These are phyloP conservation scores for Sechiopsis laciniata DNA, from an alignment of 306 rosid genomes.

Conservation along the genomic window DNA sequence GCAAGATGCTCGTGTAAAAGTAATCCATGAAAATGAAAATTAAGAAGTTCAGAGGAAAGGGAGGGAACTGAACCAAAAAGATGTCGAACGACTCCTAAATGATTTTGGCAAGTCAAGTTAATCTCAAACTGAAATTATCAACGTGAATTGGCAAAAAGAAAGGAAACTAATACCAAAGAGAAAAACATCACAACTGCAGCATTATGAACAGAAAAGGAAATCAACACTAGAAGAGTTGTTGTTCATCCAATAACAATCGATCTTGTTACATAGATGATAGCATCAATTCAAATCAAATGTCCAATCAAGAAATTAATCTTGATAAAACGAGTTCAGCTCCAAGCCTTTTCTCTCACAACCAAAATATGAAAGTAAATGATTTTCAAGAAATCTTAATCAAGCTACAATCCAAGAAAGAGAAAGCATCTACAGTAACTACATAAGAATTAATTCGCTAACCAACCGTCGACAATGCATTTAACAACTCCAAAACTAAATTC, in stretches of 20 bases:
- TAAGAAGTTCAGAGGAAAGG: not conserved
- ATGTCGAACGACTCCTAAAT: conserved; percentile 77
- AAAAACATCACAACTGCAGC: not conserved
- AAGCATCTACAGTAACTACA: not conserved
- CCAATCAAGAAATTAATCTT: not conserved
- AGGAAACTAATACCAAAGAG: too few relatives aligned
- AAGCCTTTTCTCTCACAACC: not conserved
- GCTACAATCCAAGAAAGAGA: not conserved
- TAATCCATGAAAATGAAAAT: not conserved
- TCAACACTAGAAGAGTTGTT: not conserved
- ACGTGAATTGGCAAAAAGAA: not conserved
- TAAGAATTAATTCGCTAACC: not conserved
- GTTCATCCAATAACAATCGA: conserved; percentile 2
- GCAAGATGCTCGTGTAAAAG: not conserved
- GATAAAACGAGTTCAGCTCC: not conserved
- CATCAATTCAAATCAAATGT: not conserved
- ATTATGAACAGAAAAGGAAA: not conserved
- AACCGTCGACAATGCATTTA: conserved; percentile 7
- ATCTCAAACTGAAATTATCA: not conserved
- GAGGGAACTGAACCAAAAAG: conserved; percentile 71
- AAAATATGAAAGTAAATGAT: not conserved
- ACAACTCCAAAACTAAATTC: not conserved
- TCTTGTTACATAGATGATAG: not conserved
- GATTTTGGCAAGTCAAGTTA: conserved; percentile 41
- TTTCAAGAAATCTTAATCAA: conserved; percentile 4